Conservation (phyloP, 164 flowering plant species). For the Stephania yunnanensis region DNA sequence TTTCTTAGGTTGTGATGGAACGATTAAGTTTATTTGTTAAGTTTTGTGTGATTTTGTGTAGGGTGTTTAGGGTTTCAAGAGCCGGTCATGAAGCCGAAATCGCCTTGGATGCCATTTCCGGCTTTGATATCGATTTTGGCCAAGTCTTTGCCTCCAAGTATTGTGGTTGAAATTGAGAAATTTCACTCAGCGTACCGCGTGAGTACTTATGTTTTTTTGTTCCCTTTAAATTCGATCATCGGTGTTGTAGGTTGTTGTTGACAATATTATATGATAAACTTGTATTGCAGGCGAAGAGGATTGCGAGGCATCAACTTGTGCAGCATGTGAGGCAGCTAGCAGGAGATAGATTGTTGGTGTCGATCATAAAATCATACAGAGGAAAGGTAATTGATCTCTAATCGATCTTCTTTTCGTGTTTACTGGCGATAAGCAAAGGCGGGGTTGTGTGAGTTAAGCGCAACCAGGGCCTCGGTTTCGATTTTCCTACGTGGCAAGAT, state of each 20-base stretch:
- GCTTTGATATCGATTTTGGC: conserved; percentile 23
- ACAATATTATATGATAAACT: neutral
- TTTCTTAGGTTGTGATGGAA: neutral
- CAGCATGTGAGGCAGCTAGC: conserved; percentile 47
- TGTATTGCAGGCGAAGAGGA: conserved; percentile 40
- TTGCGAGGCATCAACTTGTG: conserved; percentile 48
- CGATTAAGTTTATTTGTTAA: neutral
- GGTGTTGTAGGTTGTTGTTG: neutral
- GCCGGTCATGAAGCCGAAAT: conserved; percentile 20
- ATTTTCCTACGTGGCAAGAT: too few species aligned
- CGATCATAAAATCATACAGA: conserved; percentile 40
- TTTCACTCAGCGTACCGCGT: conserved; percentile 22
- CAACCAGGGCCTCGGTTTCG: too few species aligned
- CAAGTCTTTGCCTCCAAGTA: conserved; percentile 18
- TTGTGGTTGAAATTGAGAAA: conserved; percentile 19
- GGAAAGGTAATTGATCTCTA: conserved; percentile 15
- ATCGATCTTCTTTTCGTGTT: neutral
- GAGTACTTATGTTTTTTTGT: conserved; percentile 1
- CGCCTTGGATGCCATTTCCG: conserved; percentile 40
- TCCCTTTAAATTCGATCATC: too few species aligned
- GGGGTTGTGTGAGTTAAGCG: too few species aligned
- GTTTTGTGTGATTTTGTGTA: neutral
- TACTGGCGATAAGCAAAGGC: neutral
- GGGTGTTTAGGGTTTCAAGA: conserved; percentile 3
- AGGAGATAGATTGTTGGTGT: conserved; percentile 55